These are phyloP conservation scores for Lanmaoa pseudosensibilis DNA, from an alignment of 768 basidiomycete genomes.

Conservation along the genomic window DNA sequence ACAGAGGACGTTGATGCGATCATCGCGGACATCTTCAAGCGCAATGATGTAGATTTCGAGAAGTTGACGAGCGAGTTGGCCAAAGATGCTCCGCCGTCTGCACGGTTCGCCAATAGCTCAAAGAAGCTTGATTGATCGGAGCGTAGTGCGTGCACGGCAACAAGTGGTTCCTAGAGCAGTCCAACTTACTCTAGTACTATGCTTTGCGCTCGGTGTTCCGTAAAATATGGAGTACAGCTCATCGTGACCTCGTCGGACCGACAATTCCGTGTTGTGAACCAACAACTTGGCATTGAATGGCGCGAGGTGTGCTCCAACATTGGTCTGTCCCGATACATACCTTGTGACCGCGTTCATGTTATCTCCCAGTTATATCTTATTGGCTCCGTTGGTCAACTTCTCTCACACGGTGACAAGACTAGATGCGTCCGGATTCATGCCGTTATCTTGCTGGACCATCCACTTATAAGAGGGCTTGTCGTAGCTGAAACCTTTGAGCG, in stretches of 20 bases:
- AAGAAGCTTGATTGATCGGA: slow-evolving; percentile 31
- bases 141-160: neutral
- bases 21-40: slow-evolving; percentile 33
- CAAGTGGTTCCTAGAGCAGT: neutral
- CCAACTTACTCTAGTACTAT: neutral
- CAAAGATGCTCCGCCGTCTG: slow-evolving; percentile 15
- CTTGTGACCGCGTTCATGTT: slow-evolving; percentile 9
- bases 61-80: slow-evolving; percentile 27
- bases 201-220: neutral
- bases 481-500: neutral
- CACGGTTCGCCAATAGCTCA: slow-evolving; percentile 26
- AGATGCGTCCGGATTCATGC: neutral
- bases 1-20: slow-evolving; percentile 33
- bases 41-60: slow-evolving; percentile 33
- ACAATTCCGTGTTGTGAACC: neutral
- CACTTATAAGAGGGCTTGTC: slow-evolving; percentile 6
- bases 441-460: neutral
- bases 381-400: neutral
- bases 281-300: neutral
- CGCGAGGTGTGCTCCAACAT: neutral
- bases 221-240: neutral
- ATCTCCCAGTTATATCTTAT: slow-evolving; percentile 1
- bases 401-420: slow-evolving; percentile 10
- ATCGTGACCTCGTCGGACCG: neutral
- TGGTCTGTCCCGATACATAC: neutral